Base-by-base conservation (phyloP, 73 alveolate species). In the Paramecium sonneborni region DNA sequence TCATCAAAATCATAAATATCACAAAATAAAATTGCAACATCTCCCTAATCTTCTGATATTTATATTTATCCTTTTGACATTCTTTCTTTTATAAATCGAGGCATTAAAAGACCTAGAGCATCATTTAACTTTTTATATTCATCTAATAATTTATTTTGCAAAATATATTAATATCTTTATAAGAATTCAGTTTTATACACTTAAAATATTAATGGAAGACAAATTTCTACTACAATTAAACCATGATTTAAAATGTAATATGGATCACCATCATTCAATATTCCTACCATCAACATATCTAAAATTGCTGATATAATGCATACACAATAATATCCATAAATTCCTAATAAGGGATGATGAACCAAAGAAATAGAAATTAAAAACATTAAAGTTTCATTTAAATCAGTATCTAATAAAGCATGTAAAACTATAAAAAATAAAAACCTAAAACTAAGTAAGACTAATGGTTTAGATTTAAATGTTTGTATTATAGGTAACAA, bases 1-100 rank as follows among this genome's bases (percentile, higher is more conserved):
- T 86, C 92, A 94, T 95, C 97, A 85, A 95, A 95, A 76, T 95
- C 97, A 55, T 93, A 92, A n/a, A 95, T 93, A 95, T 95, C 98
- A 72, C 98, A 95, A 92, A 95, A 95, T 30, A 69, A 67, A 38
- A 95, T 94, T 18, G 96, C 92, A 26, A 95, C 98, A 82, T 84
- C 95, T 58, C 96, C 98, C 85, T 95, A 74, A 86, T 95, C 97
- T 92, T 92, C 95, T 39, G 96, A 92, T 76, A 79, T 72, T 1
- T 95, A 95, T 9, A 70, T 70, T 37, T 70, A 70, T 32, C 86
- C 86, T 70, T 70, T 70, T 18, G 86, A 15, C 86, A 70, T 70
- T 70, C 86, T 70, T 23, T 62, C 85, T 43, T 57, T 70, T 11
- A 70, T 70, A 28, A 70, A 70, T 2, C 57, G 37, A 1, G 86